phyloP scores from a whole-genome alignment of 2,329 filamentous ascomycete species.

The Sporothrix humicola region DNA sequence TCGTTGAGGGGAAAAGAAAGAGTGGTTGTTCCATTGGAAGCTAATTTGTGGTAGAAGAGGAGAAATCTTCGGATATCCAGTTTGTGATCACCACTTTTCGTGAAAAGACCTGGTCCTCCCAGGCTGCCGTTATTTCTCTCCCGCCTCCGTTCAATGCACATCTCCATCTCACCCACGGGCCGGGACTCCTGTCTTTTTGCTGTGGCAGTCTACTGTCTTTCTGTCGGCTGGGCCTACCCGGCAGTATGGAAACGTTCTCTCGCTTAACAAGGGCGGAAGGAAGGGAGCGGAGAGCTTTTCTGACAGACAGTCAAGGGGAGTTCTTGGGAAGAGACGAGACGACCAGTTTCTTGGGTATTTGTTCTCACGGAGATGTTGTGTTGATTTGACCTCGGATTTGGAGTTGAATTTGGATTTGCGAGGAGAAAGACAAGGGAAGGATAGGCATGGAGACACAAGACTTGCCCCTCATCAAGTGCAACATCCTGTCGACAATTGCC shows the following conservation, averaged over 20 bases:
- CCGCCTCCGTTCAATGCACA: background rate
- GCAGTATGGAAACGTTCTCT: background rate
- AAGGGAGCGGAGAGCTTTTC: background rate
- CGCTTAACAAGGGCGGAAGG: background rate
- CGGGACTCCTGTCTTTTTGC: background rate
- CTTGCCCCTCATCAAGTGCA: background rate
- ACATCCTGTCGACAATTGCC: slow-evolving; percentile 7
- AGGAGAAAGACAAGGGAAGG: background rate
- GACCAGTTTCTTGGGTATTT: background rate
- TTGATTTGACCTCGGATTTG: too few species aligned
- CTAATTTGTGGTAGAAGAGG: background rate
- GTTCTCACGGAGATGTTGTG: background rate
- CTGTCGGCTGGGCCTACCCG: slow-evolving; percentile 9
- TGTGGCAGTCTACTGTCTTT: background rate
- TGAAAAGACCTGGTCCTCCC: background rate
- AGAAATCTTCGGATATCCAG: background rate
- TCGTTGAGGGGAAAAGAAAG: background rate
- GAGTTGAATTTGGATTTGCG: background rate
- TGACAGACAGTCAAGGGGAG: background rate
- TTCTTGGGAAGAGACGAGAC: background rate
- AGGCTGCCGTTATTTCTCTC: background rate
- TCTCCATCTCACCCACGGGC: background rate
- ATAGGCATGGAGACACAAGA: too few species aligned
- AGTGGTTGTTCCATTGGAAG: background rate
- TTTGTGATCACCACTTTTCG: background rate